Conservation (phyloP, 2,329 filamentous ascomycete genomes). For the Botrytis fragariae region DNA sequence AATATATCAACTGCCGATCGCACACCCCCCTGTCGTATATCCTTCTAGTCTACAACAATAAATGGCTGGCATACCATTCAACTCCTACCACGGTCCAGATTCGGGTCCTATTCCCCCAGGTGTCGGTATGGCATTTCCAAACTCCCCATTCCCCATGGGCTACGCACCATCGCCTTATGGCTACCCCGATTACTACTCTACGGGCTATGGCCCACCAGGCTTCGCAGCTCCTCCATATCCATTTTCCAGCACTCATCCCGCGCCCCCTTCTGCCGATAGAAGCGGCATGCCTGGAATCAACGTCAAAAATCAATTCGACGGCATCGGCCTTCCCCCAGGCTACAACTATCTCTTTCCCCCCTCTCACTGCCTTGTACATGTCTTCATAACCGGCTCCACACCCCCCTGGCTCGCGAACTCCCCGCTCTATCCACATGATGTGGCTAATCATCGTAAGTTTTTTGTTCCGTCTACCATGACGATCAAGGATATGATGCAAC, state of each 20-base stretch:
- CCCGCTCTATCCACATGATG: slow-evolving; percentile 44
- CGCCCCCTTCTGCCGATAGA: slow-evolving; percentile 19
- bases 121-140: background rate
- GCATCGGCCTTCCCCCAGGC: slow-evolving; percentile 57
- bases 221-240: slow-evolving; percentile 5
- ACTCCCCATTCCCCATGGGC: background rate
- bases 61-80: slow-evolving; percentile 30
- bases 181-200: background rate
- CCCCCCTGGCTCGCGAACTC: slow-evolving; percentile 50
- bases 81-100: slow-evolving; percentile 34
- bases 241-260: slow-evolving; percentile 14
- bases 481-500: slow-evolving; percentile 55
- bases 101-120: slow-evolving; percentile 29
- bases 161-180: background rate
- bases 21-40: background rate
- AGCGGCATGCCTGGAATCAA: slow-evolving; percentile 50
- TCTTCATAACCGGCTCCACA: slow-evolving; percentile 48
- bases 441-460: slow-evolving; percentile 46
- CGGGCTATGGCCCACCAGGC: slow-evolving; percentile 15
- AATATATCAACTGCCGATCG: background rate
- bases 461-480: slow-evolving; percentile 54
- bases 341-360: slow-evolving; percentile 62
- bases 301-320: slow-evolving; percentile 56
- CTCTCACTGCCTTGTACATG: slow-evolving; percentile 58
- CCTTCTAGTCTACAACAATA: background rate